Evolutionary conservation across 768 basidiomycete genomes (phyloP), one percentile per base, ranked within the genome.

Genomic region (Lactarius sanguifluus): DNA sequence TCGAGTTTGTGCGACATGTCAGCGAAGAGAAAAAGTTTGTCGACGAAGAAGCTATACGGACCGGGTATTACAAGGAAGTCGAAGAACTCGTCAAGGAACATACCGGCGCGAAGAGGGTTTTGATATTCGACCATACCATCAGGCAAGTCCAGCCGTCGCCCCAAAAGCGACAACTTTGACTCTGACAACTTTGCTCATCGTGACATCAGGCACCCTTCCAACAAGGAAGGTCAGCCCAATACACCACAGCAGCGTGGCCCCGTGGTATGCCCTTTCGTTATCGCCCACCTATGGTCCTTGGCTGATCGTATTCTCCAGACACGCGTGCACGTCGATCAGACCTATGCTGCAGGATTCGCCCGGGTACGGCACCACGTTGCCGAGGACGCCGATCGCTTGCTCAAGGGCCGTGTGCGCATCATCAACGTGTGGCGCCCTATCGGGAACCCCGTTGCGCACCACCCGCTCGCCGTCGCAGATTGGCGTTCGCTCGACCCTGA

Each of bases 341-440:
- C 81, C 0, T 77, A 72, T 63, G 67, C 68, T 5, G 75, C 81
- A 0, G 74, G 76, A 8, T 72, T 75, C n/a, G 66, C 69, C 23
- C 79, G 82, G 6, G 80, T 83, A 0, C 70, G 75, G 30, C 66
- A 72, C 18, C 80, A 81, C 55, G 76, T 78, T 25, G 75, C 75
- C 5, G 76, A 75, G 13, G 81, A 82, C 32, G 82, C 80, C 1
- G 78, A 80, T 64, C 76, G 75, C 18, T 76, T 81, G 23, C 74
- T 82, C 62, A 74, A 78, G 64, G 73, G 75, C 15, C 79, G 81
- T 59, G 75, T 76, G 36, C 79, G 78, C 58, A 80, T 82, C 70
- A 80, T 82, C 71, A 82, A 82, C 67, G 77, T 81, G 58, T 81
- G 81, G 81, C 79, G 81, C 32, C 81, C 80, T 5, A 80, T 82